A percentile compares a stretch with the other conserved stretches of the same genome.
These are phyloP conservation scores for Arthonia radiata DNA, from an alignment of 495 filamentous ascomycete genomes.

Conservation along the genomic window DNA sequence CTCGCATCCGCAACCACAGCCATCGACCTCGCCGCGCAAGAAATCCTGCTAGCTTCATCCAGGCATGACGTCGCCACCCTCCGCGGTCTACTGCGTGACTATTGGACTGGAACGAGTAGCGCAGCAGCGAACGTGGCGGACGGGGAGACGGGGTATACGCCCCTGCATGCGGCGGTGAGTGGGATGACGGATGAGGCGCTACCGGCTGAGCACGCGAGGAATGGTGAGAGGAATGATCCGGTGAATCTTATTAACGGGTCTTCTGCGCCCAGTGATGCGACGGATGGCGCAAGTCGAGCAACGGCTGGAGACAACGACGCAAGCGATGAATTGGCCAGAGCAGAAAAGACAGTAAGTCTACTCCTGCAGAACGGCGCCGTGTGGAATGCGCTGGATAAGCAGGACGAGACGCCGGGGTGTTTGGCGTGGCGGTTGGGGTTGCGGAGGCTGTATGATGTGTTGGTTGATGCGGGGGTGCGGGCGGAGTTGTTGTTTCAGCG, in stretches of 20 bases:
- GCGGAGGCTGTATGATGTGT: conserved; percentile 51
- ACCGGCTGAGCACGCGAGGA: too few relatives aligned
- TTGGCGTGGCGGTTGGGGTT: conserved; percentile 47
- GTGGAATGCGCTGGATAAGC: conserved; percentile 81
- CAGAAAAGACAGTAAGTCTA: conserved; percentile 40
- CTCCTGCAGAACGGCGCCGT: conserved; percentile 74
- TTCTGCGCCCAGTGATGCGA: too few relatives aligned
- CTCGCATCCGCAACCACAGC: too few relatives aligned
- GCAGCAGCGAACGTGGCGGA: conserved; percentile 72
- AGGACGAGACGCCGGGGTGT: conserved; percentile 80
- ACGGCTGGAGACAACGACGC: conserved; percentile 13
- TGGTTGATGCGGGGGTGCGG: conserved; percentile 78
- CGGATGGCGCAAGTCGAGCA: too few relatives aligned
- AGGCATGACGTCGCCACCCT: conserved; percentile 55
- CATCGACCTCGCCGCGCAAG: conserved; percentile 11
- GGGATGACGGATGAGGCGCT: too few relatives aligned
- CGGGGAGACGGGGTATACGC: conserved; percentile 58
- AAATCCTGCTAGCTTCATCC: conserved; percentile 54
- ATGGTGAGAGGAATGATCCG: too few relatives aligned
- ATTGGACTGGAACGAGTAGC: conserved; percentile 25
- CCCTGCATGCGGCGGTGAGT: conserved; percentile 81
- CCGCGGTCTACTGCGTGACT: conserved; percentile 46
- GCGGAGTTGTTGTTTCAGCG: conserved; percentile 65
- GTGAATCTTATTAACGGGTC: too few relatives aligned
- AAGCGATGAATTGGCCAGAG: conserved; percentile 24